These are phyloP conservation scores for Selenicereus undatus DNA, from an alignment of 148 eudicot species.

Conservation along the genomic window DNA sequence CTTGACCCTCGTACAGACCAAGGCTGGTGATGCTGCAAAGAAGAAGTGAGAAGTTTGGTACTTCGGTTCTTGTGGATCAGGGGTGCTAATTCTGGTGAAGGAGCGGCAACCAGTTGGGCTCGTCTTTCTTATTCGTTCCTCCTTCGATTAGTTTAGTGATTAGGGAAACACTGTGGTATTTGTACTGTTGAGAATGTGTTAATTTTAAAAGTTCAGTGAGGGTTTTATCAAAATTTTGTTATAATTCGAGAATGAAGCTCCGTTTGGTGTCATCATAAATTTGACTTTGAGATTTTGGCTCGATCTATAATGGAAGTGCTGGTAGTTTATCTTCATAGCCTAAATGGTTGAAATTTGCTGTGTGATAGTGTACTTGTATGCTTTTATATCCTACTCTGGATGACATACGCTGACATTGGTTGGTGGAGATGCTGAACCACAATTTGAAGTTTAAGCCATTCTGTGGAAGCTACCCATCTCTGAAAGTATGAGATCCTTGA, in stretches of 20 bases:
- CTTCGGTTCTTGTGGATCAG: neutral
- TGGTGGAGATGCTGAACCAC: neutral
- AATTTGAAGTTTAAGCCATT: neutral
- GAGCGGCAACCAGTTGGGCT: neutral
- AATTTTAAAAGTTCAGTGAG: neutral
- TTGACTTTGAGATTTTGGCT: constrained; percentile 1
- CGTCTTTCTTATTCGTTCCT: neutral
- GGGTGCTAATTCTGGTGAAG: constrained; percentile 3
- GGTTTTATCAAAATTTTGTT: constrained; percentile 6
- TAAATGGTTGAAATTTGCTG: neutral
- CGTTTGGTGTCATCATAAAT: neutral
- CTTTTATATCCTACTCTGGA: no score
- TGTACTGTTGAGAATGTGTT: constrained; percentile 4
- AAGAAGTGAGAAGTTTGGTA: constrained; percentile 41
- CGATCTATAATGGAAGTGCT: no score
- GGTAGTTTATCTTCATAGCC: no score
- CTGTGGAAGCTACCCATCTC: neutral
- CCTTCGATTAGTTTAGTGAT: constrained; percentile 3
- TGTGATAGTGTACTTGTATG: no score
- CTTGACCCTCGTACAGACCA: constrained; percentile 27
- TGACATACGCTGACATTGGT: no score
- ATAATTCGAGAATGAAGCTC: constrained; percentile 10
- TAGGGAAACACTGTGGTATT: constrained; percentile 16
- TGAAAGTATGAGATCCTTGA: neutral
- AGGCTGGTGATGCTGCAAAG: constrained; percentile 75